Base-by-base conservation (phyloP, 2,329 filamentous ascomycete species). In the Stylonectria norvegica region DNA sequence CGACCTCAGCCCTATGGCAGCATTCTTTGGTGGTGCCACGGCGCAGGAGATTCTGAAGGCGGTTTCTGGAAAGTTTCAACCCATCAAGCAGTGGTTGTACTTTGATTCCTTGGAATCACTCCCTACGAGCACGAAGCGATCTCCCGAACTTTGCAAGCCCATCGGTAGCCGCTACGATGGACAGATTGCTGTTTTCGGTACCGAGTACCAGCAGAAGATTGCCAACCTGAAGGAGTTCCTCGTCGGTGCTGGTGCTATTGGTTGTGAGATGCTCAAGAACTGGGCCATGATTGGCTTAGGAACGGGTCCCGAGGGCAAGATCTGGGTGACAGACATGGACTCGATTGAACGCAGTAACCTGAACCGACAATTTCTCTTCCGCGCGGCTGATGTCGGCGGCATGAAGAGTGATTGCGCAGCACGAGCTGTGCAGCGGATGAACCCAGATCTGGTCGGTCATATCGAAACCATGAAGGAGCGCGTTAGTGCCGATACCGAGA, bases 241-340 rank as follows among this genome's bases (percentile, higher is more conserved):
- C 40, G 93, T 98, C 42, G 93, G 93, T 53, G 89, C 93, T 33
- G 93, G 93, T 57, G 93, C 94, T 49, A 98, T 98, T 63, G 93
- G 93, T 32, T 98, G 93, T 60, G 93, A 98, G 63, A 98, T 97
- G 86, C 72, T 98, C 53, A 98, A 98, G 79, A 97, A 97, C 67
- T 98, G 93, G 90, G 91, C 94, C 23, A 94, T 98, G 90, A 95
- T 97, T 64, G 93, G 93, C 52, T 74, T 98, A 20, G 91, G 85
- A 31, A 87, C 86, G 32, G 93, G 93, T 4, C 87, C 89, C 3
- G 79, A 89, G 34, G 93, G 93, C 57, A 85, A 86, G 65, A 94
- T 98, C 58, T 88, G 73, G 43, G 86, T 98, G 35, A 97, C 94
- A 11, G 93, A 98, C 63, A 97, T 95, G 82, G 93, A 98, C 61